phyloP scores from a whole-genome alignment of 257 asterid genomes.

The Lantana camara region DNA sequence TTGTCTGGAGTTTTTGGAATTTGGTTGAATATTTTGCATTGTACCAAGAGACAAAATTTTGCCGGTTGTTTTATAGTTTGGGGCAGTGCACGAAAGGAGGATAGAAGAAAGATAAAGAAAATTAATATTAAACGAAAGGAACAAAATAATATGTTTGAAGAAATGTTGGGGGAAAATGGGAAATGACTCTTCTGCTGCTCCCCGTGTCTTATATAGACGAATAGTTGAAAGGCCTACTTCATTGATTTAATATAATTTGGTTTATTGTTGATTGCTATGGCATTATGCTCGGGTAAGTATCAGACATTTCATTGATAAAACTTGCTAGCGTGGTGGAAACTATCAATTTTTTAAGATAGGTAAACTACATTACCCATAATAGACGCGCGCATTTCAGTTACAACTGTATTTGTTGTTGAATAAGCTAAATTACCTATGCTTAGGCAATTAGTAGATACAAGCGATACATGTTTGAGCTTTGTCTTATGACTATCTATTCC shows the following conservation, averaged over 20 bases:
- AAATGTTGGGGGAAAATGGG: not conserved
- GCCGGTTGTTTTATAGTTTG: not conserved
- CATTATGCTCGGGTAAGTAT: not conserved
- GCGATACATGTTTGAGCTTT: not conserved
- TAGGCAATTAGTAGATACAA: not conserved
- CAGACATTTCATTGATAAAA: not conserved
- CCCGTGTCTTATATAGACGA: not conserved
- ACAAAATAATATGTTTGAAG: not conserved
- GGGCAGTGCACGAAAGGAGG: not conserved
- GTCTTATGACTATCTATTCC: not conserved
- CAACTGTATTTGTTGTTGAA: not conserved
- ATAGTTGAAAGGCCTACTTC: not conserved
- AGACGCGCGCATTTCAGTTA: not conserved
- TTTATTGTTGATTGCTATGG: not conserved
- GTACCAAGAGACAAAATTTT: not conserved
- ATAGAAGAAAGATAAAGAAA: not conserved
- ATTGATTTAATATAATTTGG: not conserved
- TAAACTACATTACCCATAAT: not conserved
- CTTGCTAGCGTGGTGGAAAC: too few species aligned
- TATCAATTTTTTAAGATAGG: too few species aligned
- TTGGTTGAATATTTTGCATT: not conserved
- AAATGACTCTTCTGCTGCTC: slow-evolving; percentile 5
- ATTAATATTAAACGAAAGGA: not conserved
- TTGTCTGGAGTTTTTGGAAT: not conserved
- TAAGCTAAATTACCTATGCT: not conserved